A percentile compares a stretch with the other conserved stretches of the same genome.
Evolutionary conservation across 1,284 basidiomycete genomes (phyloP).

Genomic region (Paramarasmius palmivorus): DNA sequence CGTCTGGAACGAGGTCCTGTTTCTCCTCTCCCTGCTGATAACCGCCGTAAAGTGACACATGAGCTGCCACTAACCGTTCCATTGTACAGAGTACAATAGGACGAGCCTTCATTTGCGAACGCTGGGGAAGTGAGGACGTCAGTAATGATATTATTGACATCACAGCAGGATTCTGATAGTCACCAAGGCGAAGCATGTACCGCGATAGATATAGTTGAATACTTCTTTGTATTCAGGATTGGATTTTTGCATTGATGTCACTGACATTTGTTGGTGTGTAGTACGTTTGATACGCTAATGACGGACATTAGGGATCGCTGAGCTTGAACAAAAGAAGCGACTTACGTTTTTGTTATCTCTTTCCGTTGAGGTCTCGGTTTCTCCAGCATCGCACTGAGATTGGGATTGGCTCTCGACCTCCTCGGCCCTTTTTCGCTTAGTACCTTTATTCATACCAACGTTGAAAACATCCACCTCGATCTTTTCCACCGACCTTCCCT

Average conservation of each 20-base stretch:
- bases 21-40: background rate
- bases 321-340: background rate
- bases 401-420: conserved; percentile 36
- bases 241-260: conserved; percentile 6
- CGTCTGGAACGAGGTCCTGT: background rate
- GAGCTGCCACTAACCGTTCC: conserved; percentile 6
- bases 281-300: conserved; percentile 13
- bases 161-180: background rate
- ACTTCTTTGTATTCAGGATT: conserved; percentile 13
- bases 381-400: background rate
- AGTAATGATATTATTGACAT: background rate
- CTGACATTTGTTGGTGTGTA: conserved; percentile 4
- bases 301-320: background rate
- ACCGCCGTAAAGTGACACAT: conserved; percentile 10
- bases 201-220: conserved; percentile 10
- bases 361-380: conserved; percentile 27
- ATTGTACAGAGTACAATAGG: conserved; percentile 5
- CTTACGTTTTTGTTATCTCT: conserved; percentile 45
- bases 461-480: conserved; percentile 47
- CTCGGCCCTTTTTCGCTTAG: conserved; percentile 28
- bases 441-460: conserved; percentile 25
- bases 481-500: conserved; percentile 29
- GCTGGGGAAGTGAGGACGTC: conserved; percentile 2
- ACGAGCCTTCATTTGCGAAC: conserved; percentile 10
- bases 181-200: conserved; percentile 11